A percentile compares a stretch with the other conserved stretches of the same genome.
These are phyloP conservation scores for Colletotrichum incanum DNA, from an alignment of 2,329 filamentous ascomycete genomes.

Conservation along the genomic window DNA sequence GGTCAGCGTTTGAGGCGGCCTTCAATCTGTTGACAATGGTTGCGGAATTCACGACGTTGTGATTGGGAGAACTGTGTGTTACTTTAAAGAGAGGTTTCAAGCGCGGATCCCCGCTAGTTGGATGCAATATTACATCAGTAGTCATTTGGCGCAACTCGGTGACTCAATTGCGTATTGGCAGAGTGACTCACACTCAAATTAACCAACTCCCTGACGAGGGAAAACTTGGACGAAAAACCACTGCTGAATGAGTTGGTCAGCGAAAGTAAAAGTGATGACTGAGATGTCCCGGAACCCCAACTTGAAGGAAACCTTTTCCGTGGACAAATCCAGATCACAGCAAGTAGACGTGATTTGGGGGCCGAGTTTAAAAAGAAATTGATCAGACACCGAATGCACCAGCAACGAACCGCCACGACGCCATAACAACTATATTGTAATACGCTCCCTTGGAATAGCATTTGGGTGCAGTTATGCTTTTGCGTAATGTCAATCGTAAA, in stretches of 20 bases:
- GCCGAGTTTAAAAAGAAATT: neutral
- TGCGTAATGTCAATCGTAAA: no score
- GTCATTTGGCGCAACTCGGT: slow-evolving; percentile 1
- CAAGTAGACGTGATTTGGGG: neutral
- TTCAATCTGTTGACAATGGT: neutral
- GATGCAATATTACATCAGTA: slow-evolving; percentile 23
- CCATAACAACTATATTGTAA: no score
- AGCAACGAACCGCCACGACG: neutral
- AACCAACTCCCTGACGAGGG: neutral
- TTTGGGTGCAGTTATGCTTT: no score
- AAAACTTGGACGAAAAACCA: accelerated
- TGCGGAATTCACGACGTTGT: neutral
- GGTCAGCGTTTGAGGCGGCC: neutral
- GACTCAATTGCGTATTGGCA: slow-evolving; percentile 4
- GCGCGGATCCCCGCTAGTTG: neutral
- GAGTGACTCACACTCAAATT: slow-evolving; percentile 6
- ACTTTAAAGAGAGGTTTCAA: neutral
- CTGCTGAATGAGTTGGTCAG: neutral
- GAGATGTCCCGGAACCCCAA: neutral
- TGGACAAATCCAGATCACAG: neutral
- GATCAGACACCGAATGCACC: neutral
- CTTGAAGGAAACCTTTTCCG: neutral
- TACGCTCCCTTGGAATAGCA: no score
- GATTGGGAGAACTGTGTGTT: neutral
- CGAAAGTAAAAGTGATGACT: neutral